A percentile compares a stretch with the other conserved stretches of the same genome.
These are phyloP conservation scores for Discostella stelligera DNA, from an alignment of 352 stramenopile species.

Conservation along the genomic window DNA sequence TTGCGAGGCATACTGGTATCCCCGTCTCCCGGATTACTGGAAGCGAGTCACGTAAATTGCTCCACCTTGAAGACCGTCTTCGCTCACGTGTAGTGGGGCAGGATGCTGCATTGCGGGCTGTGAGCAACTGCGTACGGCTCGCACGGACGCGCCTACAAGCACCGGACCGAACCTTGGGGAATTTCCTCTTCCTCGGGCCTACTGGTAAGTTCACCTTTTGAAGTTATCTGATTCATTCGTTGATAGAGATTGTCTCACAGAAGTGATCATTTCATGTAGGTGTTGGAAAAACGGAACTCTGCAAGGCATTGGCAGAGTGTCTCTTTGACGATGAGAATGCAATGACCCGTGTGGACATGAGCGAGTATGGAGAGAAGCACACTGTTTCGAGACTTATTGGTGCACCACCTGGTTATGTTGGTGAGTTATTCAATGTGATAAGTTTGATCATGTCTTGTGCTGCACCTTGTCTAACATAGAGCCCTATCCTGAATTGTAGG, in stretches of 20 bases:
- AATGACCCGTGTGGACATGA: slow-evolving; percentile 96
- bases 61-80: slow-evolving; percentile 89
- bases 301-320: slow-evolving; percentile 91
- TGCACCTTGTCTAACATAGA: no score
- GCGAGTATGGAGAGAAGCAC: slow-evolving; percentile 93
- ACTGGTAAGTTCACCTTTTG: slow-evolving; percentile 68
- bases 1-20: slow-evolving; percentile 88
- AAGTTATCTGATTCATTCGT: neutral
- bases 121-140: slow-evolving; percentile 90
- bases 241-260: neutral
- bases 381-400: slow-evolving; percentile 90
- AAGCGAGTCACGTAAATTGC: slow-evolving; percentile 89
- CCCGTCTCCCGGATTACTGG: slow-evolving; percentile 88
- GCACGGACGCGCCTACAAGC: slow-evolving; percentile 88
- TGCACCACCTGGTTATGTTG: slow-evolving; percentile 85
- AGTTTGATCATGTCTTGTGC: no score
- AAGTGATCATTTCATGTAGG: slow-evolving; percentile 10
- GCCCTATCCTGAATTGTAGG: slow-evolving; percentile 64
- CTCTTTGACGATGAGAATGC: slow-evolving; percentile 93
- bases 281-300: slow-evolving; percentile 92
- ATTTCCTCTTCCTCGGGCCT: slow-evolving; percentile 90
- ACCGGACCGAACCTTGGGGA: slow-evolving; percentile 84
- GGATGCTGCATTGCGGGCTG: slow-evolving; percentile 90
- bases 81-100: slow-evolving; percentile 86
- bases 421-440: slow-evolving; percentile 3